Conservation (phyloP, 768 basidiomycete species). For the Lentinula guzmanii region DNA sequence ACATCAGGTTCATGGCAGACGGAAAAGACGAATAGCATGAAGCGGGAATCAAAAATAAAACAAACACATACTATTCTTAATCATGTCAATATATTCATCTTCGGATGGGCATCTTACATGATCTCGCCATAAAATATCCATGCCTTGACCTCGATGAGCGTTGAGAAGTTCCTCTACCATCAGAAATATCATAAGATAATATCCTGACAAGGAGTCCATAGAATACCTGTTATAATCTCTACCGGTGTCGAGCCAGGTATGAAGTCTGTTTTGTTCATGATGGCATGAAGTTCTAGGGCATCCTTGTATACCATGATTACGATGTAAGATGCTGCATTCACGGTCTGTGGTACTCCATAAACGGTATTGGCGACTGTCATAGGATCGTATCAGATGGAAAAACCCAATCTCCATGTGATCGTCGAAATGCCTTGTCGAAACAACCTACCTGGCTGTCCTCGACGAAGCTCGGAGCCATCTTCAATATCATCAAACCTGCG, state of each 20-base stretch:
- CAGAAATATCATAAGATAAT: background rate
- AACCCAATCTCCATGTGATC: background rate
- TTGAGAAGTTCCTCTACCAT: slow-evolving; percentile 58
- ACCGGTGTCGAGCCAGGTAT: slow-evolving; percentile 33
- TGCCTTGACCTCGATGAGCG: slow-evolving; percentile 92
- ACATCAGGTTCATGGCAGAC: background rate
- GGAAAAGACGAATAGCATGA: background rate
- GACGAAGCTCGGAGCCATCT: slow-evolving; percentile 79
- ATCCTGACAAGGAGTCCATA: background rate
- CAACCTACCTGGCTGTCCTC: slow-evolving; percentile 72
- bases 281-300: slow-evolving; percentile 50
- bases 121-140: slow-evolving; percentile 94
- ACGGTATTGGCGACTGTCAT: slow-evolving; percentile 86
- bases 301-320: slow-evolving; percentile 93
- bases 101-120: slow-evolving; percentile 87
- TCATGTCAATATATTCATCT: slow-evolving; percentile 93
- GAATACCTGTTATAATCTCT: background rate
- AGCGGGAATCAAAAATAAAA: background rate
- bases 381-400: background rate
- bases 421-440: background rate
- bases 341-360: slow-evolving; percentile 93
- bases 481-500: slow-evolving; percentile 90
- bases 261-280: slow-evolving; percentile 34
- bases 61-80: slow-evolving; percentile 74
- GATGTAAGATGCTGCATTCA: slow-evolving; percentile 95